A percentile compares a stretch with the other conserved stretches of the same genome.
These are phyloP conservation scores for Xerocomus amazonicus DNA, from an alignment of 1,284 basidiomycete species.

Conservation along the genomic window DNA sequence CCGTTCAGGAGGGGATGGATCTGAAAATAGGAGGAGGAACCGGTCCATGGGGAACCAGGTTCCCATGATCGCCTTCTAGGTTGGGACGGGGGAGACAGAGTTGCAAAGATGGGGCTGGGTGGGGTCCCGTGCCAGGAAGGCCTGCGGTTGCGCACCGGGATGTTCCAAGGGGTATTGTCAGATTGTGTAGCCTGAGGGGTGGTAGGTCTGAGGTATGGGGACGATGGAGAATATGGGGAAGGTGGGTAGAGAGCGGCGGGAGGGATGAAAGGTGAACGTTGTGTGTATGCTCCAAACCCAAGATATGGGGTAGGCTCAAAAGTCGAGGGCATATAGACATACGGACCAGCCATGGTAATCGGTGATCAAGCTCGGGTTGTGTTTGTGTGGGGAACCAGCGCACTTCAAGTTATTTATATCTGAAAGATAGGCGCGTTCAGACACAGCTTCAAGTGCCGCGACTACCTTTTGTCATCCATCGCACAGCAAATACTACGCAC, in stretches of 20 bases:
- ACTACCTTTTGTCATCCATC: slow-evolving; percentile 2
- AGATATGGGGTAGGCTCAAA: slow-evolving; percentile 32
- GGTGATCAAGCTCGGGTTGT: background rate
- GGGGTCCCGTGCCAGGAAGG: slow-evolving; percentile 39
- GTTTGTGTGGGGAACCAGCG: background rate
- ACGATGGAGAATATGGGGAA: slow-evolving; percentile 27
- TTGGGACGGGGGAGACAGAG: slow-evolving; percentile 17
- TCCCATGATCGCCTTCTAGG: slow-evolving; percentile 38
- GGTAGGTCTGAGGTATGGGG: slow-evolving; percentile 24
- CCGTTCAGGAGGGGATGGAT: slow-evolving; percentile 59
- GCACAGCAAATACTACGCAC: slow-evolving; percentile 23
- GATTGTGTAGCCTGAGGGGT: slow-evolving; percentile 20
- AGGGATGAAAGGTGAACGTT: slow-evolving; percentile 42
- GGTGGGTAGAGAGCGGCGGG: slow-evolving; percentile 34
- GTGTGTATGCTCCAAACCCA: slow-evolving; percentile 27
- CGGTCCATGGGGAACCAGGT: slow-evolving; percentile 23
- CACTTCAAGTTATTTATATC: slow-evolving; percentile 21
- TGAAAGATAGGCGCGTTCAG: slow-evolving; percentile 5
- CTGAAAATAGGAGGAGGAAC: slow-evolving; percentile 36
- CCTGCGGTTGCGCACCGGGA: slow-evolving; percentile 32
- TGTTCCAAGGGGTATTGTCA: slow-evolving; percentile 20
- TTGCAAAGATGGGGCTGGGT: slow-evolving; percentile 23
- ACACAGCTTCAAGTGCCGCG: slow-evolving; percentile 15
- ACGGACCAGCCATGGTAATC: slow-evolving; percentile 39
- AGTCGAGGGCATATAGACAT: slow-evolving; percentile 35